Percentiles rank a stretch among this genome's conserved stretches.
Evolutionary conservation across 352 stramenopile species (phyloP).

Genomic region (Phytophthora megakarya): DNA sequence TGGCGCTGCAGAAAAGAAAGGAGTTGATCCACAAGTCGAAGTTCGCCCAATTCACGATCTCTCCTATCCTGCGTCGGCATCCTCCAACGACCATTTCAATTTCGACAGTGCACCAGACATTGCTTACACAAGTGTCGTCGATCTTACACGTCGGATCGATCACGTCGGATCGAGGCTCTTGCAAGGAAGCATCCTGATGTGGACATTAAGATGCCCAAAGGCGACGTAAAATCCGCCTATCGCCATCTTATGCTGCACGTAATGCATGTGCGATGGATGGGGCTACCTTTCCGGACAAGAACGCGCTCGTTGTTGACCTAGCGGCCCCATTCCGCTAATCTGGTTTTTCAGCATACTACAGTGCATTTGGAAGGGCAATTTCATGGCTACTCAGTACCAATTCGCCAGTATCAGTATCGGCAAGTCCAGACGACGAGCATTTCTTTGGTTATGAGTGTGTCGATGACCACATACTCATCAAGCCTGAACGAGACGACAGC

Average conservation of each 20-base stretch:
- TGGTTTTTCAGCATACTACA: slow-evolving; percentile 15
- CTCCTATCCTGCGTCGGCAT: slow-evolving; percentile 1
- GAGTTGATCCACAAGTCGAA: slow-evolving; percentile 1
- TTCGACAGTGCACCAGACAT: background rate
- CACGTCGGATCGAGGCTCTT: slow-evolving; percentile 5
- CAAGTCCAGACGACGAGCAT: background rate
- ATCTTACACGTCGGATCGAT: no score
- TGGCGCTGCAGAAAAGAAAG: slow-evolving; percentile 24
- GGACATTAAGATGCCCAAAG: slow-evolving; percentile 16
- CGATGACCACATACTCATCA: slow-evolving; percentile 37
- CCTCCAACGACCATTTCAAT: slow-evolving; percentile 12
- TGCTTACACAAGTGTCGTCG: slow-evolving; percentile 1
- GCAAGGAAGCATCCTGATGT: background rate
- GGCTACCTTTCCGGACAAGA: slow-evolving; percentile 13
- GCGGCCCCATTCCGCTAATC: slow-evolving; percentile 25
- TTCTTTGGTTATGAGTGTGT: slow-evolving; percentile 38
- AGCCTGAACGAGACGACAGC: slow-evolving; percentile 1
- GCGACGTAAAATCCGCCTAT: slow-evolving; percentile 27
- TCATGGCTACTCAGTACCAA: slow-evolving; percentile 12
- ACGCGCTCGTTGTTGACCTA: slow-evolving; percentile 18
- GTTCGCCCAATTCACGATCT: slow-evolving; percentile 23
- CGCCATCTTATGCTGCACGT: slow-evolving; percentile 14
- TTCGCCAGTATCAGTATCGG: slow-evolving; percentile 20
- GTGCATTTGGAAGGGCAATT: slow-evolving; percentile 18
- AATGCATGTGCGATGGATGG: slow-evolving; percentile 18